Evolutionary conservation across 2,329 filamentous ascomycete species (phyloP).

Genomic region (Emergomyces africanus): DNA sequence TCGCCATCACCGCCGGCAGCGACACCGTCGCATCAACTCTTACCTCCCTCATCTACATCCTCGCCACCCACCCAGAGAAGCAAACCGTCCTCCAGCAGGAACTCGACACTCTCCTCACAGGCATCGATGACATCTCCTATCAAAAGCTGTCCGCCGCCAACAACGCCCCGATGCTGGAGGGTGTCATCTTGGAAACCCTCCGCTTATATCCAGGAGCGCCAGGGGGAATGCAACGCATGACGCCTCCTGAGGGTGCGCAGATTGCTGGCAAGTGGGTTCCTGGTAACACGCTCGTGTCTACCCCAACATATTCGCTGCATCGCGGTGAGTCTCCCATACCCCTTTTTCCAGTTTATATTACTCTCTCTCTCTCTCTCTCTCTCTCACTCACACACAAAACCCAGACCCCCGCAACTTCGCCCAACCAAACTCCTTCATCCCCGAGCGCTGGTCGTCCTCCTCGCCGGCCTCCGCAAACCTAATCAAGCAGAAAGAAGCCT

Average conservation of each 20-base stretch:
- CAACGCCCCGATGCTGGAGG: constrained; percentile 3
- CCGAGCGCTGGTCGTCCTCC: constrained; percentile 19
- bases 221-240: constrained; percentile 20
- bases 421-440: constrained; percentile 17
- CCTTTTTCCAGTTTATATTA: too few species aligned
- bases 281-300: constrained; percentile 16
- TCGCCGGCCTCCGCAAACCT: background rate
- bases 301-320: constrained; percentile 14
- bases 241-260: constrained; percentile 20
- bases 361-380: background rate
- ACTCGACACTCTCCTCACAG: constrained; percentile 18
- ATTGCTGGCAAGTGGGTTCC: constrained; percentile 20
- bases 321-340: constrained; percentile 6
- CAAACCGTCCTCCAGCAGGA: constrained; percentile 18
- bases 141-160: constrained; percentile 1
- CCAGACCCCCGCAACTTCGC: constrained; percentile 8
- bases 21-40: constrained; percentile 24
- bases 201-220: constrained; percentile 22
- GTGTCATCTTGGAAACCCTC: constrained; percentile 17
- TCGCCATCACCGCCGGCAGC: constrained; percentile 13
- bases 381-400: background rate
- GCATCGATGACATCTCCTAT: constrained; percentile 5
- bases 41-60: constrained; percentile 19
- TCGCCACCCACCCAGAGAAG: constrained; percentile 19
- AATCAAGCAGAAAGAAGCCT: constrained; percentile 14